These are phyloP conservation scores for Plasmodium reichenowi DNA, from an alignment of 169 alveolate species.

Conservation along the genomic window DNA sequence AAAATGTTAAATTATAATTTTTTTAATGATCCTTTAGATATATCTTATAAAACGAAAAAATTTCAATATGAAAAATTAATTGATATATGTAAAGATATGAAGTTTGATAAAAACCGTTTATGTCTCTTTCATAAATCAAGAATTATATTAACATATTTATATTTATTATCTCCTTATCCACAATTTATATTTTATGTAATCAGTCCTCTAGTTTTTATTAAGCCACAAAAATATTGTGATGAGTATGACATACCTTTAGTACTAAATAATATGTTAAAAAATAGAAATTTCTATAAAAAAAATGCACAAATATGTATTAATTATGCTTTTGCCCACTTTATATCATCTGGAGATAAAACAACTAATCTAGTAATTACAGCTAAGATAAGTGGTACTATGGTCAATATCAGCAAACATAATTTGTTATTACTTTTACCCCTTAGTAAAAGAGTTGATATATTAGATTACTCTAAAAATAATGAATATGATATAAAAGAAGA, in stretches of 20 bases:
- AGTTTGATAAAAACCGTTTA: conserved; percentile 33
- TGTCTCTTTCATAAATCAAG: conserved; percentile 70
- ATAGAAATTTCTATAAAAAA: conserved; percentile 62
- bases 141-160: conserved; percentile 55
- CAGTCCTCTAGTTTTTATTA: conserved; percentile 64
- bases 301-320: conserved; percentile 67
- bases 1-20: conserved; percentile 63
- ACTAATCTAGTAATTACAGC: conserved; percentile 44
- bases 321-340: conserved; percentile 77
- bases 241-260: conserved; percentile 68
- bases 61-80: conserved; percentile 48
- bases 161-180: conserved; percentile 51
- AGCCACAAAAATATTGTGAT: conserved; percentile 71
- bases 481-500: conserved; percentile 76
- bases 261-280: conserved; percentile 64
- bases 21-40: conserved; percentile 75
- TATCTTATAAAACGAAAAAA: conserved; percentile 57
- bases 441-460: conserved; percentile 64
- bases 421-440: conserved; percentile 44
- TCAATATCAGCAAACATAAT: conserved; percentile 33
- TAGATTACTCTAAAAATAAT: conserved; percentile 37
- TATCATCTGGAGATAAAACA: conserved; percentile 43
- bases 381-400: conserved; percentile 71
- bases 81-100: conserved; percentile 68
- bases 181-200: conserved; percentile 63